Evolutionary conservation across 495 filamentous ascomycete species (phyloP).

Genomic region (Aspergillus affinis): DNA sequence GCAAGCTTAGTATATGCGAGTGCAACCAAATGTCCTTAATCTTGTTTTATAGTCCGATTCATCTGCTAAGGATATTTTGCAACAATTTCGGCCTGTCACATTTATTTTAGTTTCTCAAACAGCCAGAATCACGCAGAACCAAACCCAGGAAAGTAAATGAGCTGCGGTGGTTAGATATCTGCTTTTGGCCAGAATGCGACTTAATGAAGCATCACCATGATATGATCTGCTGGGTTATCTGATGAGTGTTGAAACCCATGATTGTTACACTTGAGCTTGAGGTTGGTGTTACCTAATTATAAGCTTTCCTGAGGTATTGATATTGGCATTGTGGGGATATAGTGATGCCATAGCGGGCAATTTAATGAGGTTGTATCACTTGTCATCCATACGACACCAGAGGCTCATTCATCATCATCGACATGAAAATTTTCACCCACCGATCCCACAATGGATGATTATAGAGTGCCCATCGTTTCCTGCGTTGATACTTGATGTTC

Average conservation of each 20-base stretch:
- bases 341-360: not conserved
- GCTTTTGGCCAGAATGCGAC: too few species aligned
- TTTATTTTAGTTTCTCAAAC: not conserved
- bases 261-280: not conserved
- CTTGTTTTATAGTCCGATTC: not conserved
- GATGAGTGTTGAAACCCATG: too few species aligned
- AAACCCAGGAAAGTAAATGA: too few species aligned
- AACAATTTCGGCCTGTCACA: not conserved
- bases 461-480: not conserved
- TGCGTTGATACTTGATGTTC: not conserved
- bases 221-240: too few species aligned
- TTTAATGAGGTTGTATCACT: not conserved
- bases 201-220: too few species aligned
- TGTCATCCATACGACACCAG: not conserved
- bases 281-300: not conserved
- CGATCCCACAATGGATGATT: not conserved
- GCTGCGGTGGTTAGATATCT: too few species aligned
- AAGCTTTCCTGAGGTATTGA: not conserved
- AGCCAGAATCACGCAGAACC: too few species aligned
- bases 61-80: not conserved
- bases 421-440: not conserved
- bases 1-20: not conserved
- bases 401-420: not conserved
- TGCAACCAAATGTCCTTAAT: not conserved
- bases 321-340: not conserved